A percentile compares a stretch with the other conserved stretches of the same genome.
Evolutionary conservation across 163 green algal genomes (phyloP).

Genomic region (Prototheca wickerhamii): DNA sequence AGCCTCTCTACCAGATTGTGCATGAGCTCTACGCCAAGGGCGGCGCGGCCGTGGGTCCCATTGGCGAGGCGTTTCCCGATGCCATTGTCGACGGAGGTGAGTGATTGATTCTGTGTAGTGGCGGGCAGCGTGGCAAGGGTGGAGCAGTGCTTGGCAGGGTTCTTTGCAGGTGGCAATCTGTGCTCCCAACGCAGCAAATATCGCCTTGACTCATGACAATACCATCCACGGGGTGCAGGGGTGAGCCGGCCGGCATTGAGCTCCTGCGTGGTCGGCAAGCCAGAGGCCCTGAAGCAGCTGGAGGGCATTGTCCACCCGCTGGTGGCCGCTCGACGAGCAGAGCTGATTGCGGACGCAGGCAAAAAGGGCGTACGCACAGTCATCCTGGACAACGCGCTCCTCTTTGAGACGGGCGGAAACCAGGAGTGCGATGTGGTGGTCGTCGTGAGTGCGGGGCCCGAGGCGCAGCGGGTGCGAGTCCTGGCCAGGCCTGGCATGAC

Average conservation of each 20-base stretch:
- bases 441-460: conserved; percentile 47
- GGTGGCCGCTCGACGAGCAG: conserved; percentile 33
- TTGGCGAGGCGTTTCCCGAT: conserved; percentile 42
- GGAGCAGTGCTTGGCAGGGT: too few species aligned
- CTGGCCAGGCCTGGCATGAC: conserved; percentile 63
- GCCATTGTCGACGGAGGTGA: conserved; percentile 31
- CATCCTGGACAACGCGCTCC: conserved; percentile 67
- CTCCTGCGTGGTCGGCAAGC: conserved; percentile 41
- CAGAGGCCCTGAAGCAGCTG: conserved; percentile 47
- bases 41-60: conserved; percentile 46
- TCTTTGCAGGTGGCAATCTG: too few species aligned
- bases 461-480: conserved; percentile 54
- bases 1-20: conserved; percentile 34
- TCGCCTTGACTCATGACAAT: too few species aligned
- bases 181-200: too few species aligned
- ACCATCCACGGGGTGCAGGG: too few species aligned
- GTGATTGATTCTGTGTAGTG: background rate
- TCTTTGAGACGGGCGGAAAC: conserved; percentile 61
- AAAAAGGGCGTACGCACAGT: conserved; percentile 18
- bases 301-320: conserved; percentile 70
- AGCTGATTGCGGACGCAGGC: conserved; percentile 20
- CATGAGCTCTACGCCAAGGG: conserved; percentile 60
- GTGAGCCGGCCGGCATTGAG: conserved; percentile 41
- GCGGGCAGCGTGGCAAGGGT: too few species aligned
- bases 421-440: conserved; percentile 43